Evolutionary conservation across 2,329 filamentous ascomycete genomes (phyloP).

Genomic region (Neonectria ditissima): DNA sequence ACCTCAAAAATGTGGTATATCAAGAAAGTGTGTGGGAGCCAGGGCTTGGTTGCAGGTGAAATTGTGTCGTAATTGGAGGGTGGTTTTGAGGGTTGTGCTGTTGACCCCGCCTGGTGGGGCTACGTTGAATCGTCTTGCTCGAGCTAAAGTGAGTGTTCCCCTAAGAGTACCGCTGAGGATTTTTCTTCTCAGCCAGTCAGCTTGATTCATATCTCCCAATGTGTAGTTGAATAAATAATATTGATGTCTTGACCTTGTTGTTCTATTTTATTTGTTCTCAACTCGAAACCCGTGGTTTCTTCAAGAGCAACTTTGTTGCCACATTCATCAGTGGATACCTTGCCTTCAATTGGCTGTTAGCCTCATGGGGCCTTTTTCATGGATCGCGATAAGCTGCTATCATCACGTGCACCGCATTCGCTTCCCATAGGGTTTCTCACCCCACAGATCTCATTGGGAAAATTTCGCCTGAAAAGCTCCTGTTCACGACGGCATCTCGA

Average conservation of each 20-base stretch:
- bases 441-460: slow-evolving; percentile 52
- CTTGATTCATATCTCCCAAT: background rate
- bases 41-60: slow-evolving; percentile 9
- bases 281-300: background rate
- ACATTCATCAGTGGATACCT: background rate
- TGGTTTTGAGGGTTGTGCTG: slow-evolving; percentile 14
- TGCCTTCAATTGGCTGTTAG: slow-evolving; percentile 4
- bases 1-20: background rate
- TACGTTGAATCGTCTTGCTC: background rate
- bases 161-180: background rate
- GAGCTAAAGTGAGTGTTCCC: background rate
- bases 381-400: slow-evolving; percentile 41
- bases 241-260: background rate
- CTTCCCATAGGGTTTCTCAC: slow-evolving; percentile 56
- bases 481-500: slow-evolving; percentile 53
- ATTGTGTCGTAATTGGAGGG: slow-evolving; percentile 15
- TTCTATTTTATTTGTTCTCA: background rate
- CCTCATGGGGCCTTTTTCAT: background rate
- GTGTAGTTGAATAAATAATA: background rate
- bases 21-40: slow-evolving; percentile 10
- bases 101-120: slow-evolving; percentile 7
- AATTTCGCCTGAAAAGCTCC: slow-evolving; percentile 51
- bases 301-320: no score
- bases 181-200: background rate
- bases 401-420: slow-evolving; percentile 50